These are phyloP conservation scores for Nigrograna mackinnonii DNA, from an alignment of 2,329 filamentous ascomycete genomes.

Conservation along the genomic window DNA sequence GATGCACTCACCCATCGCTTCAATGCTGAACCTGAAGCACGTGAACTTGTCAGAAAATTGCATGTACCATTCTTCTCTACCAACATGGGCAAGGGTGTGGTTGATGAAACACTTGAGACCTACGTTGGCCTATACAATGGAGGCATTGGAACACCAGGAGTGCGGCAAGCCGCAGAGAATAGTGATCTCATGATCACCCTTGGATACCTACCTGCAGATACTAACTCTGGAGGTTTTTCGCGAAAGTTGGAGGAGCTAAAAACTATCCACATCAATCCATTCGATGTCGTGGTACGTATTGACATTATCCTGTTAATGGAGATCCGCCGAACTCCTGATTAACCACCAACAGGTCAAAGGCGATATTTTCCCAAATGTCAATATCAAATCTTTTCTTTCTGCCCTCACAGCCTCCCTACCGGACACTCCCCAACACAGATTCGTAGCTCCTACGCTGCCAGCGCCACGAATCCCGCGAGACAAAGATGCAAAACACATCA, in stretches of 20 bases:
- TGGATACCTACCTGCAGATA: conserved; percentile 46
- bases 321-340: not conserved
- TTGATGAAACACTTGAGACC: conserved; percentile 45
- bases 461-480: conserved; percentile 32
- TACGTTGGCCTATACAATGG: conserved; percentile 49
- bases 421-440: conserved; percentile 20
- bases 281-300: conserved; percentile 35
- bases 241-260: conserved; percentile 32
- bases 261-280: conserved; percentile 41
- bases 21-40: conserved; percentile 36
- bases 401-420: conserved; percentile 28
- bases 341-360: conserved; percentile 27
- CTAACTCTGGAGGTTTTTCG: conserved; percentile 47
- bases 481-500: conserved; percentile 39
- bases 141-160: conserved; percentile 38
- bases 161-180: conserved; percentile 37
- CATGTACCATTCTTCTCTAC: conserved; percentile 42
- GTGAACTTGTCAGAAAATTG: conserved; percentile 37
- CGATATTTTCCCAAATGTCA: conserved; percentile 31
- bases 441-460: conserved; percentile 28
- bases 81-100: conserved; percentile 47
- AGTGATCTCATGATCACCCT: conserved; percentile 43
- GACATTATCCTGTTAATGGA: too few species aligned
- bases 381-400: conserved; percentile 41
- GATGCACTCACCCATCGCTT: conserved; percentile 46